Evolutionary conservation across 208 protist species (phyloP).

Genomic region (Strigomonas oncopelti): DNA sequence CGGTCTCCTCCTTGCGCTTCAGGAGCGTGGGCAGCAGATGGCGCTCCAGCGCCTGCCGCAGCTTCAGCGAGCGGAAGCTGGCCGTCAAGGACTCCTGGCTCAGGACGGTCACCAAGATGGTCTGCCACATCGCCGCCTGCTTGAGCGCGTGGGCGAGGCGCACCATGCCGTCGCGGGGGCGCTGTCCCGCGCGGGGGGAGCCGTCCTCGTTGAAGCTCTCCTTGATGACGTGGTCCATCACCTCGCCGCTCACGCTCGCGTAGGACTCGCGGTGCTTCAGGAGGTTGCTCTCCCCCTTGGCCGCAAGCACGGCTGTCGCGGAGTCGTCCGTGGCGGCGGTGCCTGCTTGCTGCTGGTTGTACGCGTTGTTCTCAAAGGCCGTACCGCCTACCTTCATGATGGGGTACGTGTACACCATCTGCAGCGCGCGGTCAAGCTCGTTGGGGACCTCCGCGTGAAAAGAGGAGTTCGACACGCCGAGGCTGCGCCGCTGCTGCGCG

Average conservation of each 20-base stretch:
- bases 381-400: conserved; percentile 67
- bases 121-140: conserved; percentile 76
- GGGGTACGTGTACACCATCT: conserved; percentile 71
- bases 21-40: conserved; percentile 68
- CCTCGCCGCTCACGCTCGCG: conserved; percentile 15
- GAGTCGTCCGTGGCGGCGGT: conserved; percentile 4
- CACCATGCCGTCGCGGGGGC: conserved; percentile 37
- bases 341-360: conserved; percentile 21
- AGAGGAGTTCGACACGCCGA: conserved; percentile 17
- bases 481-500: not conserved
- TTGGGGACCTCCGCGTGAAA: conserved; percentile 17
- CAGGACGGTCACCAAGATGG: conserved; percentile 39
- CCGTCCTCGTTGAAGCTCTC: conserved; percentile 8
- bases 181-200: not conserved
- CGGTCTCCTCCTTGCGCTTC: conserved; percentile 40
- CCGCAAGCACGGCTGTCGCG: not conserved
- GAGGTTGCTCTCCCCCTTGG: not conserved
- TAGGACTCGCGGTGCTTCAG: conserved; percentile 10
- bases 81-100: conserved; percentile 34
- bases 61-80: conserved; percentile 40
- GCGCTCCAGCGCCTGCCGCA: conserved; percentile 53
- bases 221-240: conserved; percentile 15
- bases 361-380: conserved; percentile 68
- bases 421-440: conserved; percentile 39
- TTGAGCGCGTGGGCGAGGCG: conserved; percentile 56